A percentile compares a stretch with the other conserved stretches of the same genome.
Evolutionary conservation across 179 eudicot species (phyloP).

Genomic region (Drosera spatulata): DNA sequence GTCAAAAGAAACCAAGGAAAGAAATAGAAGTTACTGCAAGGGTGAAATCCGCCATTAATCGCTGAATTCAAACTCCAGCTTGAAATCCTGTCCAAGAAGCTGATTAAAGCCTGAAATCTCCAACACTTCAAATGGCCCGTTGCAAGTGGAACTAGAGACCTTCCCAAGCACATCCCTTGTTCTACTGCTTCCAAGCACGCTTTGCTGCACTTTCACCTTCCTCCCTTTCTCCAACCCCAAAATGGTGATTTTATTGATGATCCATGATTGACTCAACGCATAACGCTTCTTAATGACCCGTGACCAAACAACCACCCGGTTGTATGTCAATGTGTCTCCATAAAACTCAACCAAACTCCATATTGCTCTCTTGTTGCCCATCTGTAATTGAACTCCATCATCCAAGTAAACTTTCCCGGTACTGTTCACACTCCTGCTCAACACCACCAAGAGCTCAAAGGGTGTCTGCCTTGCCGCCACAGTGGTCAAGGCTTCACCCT

Average conservation of each 20-base stretch:
- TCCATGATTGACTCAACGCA: slow-evolving; percentile 43
- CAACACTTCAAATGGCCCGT: slow-evolving; percentile 13
- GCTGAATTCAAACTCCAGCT: slow-evolving; percentile 12
- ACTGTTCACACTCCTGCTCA: slow-evolving; percentile 20
- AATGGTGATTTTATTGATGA: slow-evolving; percentile 43
- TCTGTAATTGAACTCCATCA: slow-evolving; percentile 49
- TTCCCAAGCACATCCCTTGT: not conserved
- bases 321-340: slow-evolving; percentile 11
- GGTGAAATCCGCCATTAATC: no score
- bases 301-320: slow-evolving; percentile 25
- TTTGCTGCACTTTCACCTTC: slow-evolving; percentile 7
- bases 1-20: no score
- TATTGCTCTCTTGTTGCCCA: slow-evolving; percentile 38
- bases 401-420: slow-evolving; percentile 77
- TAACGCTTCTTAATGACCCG: slow-evolving; percentile 38
- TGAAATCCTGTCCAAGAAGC: slow-evolving; percentile 18
- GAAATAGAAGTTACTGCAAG: no score
- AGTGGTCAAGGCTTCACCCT: slow-evolving; percentile 67
- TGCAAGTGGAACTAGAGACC: slow-evolving; percentile 4
- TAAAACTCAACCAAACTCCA: slow-evolving; percentile 48
- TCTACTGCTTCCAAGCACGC: slow-evolving; percentile 2
- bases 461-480: slow-evolving; percentile 47
- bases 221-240: slow-evolving; percentile 36
- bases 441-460: slow-evolving; percentile 45
- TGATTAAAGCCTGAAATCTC: slow-evolving; percentile 17